These are phyloP conservation scores for Paragyromitra xinjiangensis DNA, from an alignment of 495 filamentous ascomycete species.

Conservation along the genomic window DNA sequence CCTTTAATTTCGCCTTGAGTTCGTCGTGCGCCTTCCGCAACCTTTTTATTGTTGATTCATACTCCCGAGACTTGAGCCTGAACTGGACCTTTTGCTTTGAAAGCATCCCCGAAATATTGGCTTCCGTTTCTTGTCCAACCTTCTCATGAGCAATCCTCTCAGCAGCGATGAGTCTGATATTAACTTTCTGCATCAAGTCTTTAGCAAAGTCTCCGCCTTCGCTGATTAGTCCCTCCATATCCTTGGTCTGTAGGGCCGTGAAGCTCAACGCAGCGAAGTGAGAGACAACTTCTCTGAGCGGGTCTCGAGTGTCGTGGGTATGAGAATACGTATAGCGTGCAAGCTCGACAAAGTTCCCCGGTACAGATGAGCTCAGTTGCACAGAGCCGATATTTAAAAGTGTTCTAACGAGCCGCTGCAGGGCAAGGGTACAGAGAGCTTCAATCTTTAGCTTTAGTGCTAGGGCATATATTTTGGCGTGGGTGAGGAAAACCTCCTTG, in stretches of 20 bases:
- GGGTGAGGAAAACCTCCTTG: slow-evolving; percentile 19
- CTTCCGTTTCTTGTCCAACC: too few species aligned
- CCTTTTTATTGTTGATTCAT: too few species aligned
- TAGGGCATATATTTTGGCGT: slow-evolving; percentile 4
- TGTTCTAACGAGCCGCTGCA: slow-evolving; percentile 9
- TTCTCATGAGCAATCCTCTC: background rate
- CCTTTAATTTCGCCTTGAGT: too few species aligned
- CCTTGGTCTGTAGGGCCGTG: background rate
- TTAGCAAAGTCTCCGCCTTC: slow-evolving; percentile 3
- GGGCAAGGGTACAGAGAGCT: background rate
- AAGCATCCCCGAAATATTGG: too few species aligned
- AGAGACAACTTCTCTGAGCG: slow-evolving; percentile 11
- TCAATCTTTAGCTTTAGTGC: slow-evolving; percentile 2
- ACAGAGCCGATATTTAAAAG: slow-evolving; percentile 9
- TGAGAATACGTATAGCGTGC: slow-evolving; percentile 3
- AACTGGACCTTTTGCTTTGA: too few species aligned
- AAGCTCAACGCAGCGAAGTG: slow-evolving; percentile 25
- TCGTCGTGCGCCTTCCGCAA: too few species aligned
- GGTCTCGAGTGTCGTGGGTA: background rate
- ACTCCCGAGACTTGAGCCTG: too few species aligned
- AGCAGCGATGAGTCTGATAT: background rate
- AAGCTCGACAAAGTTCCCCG: slow-evolving; percentile 15
- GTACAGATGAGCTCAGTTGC: background rate
- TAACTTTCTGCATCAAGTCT: slow-evolving; percentile 8
- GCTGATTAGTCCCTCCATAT: background rate